Evolutionary conservation across 2,329 filamentous ascomycete species (phyloP).

Genomic region (Lachnellula occidentalis): DNA sequence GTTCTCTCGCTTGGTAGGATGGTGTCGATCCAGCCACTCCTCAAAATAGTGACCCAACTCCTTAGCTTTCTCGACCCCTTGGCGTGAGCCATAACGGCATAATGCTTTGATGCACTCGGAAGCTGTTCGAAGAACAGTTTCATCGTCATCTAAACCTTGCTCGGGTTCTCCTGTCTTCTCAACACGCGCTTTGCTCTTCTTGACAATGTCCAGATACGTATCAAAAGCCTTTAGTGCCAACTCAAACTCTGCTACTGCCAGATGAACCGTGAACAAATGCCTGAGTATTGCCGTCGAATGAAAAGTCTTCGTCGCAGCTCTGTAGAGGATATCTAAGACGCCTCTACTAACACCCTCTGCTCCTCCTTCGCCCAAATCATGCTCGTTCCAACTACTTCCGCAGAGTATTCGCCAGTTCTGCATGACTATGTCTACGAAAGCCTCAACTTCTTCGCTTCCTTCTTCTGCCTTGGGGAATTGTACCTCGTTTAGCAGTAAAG

Average conservation of each 20-base stretch:
- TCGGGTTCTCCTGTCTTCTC: constrained; percentile 71
- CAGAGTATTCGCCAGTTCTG: constrained; percentile 81
- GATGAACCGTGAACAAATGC: constrained; percentile 81
- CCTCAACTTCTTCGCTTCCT: constrained; percentile 71
- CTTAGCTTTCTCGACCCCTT: constrained; percentile 74
- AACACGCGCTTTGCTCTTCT: constrained; percentile 75
- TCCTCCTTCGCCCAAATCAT: constrained; percentile 76
- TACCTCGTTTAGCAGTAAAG: constrained; percentile 69
- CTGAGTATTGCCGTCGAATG: constrained; percentile 88
- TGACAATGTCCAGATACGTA: constrained; percentile 84
- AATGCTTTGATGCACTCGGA: constrained; percentile 75
- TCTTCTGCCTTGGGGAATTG: constrained; percentile 81
- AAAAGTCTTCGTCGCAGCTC: constrained; percentile 86
- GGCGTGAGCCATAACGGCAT: constrained; percentile 71
- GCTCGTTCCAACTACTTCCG: constrained; percentile 72
- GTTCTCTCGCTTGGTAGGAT: constrained; percentile 20
- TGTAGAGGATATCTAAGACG: constrained; percentile 83
- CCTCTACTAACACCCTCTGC: constrained; percentile 68
- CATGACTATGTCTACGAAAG: constrained; percentile 73
- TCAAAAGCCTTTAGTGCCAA: constrained; percentile 86
- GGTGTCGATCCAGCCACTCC: constrained; percentile 63
- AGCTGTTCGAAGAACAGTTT: constrained; percentile 69
- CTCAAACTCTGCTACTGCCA: constrained; percentile 85
- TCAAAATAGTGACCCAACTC: constrained; percentile 67
- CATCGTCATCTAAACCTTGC: constrained; percentile 70